Percentiles rank a stretch among this genome's conserved stretches.
These are phyloP conservation scores for Phytophthora macrochlamydospora DNA, from an alignment of 352 stramenopile genomes.

Conservation along the genomic window DNA sequence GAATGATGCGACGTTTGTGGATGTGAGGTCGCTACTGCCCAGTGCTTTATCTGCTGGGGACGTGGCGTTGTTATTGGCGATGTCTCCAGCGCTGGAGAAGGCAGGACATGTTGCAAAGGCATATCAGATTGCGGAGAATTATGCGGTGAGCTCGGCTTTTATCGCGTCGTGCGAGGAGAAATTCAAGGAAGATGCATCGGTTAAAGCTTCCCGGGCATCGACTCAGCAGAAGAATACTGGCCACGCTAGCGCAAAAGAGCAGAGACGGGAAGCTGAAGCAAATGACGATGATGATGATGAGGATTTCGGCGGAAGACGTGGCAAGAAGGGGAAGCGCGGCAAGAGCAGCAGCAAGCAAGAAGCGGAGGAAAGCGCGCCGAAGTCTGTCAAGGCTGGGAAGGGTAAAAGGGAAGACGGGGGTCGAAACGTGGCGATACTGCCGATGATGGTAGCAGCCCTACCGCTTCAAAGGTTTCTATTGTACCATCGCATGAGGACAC, in stretches of 20 bases:
- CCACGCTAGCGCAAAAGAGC: constrained; percentile 5
- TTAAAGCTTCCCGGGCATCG: constrained; percentile 46
- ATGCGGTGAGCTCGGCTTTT: constrained; percentile 68
- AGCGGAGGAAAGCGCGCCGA: constrained; percentile 24
- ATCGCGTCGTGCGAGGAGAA: constrained; percentile 48
- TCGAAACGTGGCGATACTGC: constrained; percentile 39
- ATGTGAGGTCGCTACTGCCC: constrained; percentile 65
- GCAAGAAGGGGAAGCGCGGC: constrained; percentile 54
- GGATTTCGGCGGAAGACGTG: constrained; percentile 37
- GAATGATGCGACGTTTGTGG: constrained; percentile 71
- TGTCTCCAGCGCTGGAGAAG: constrained; percentile 44
- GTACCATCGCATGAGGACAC: constrained; percentile 50
- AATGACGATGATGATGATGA: constrained; percentile 48
- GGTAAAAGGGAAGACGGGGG: constrained; percentile 49
- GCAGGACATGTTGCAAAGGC: constrained; percentile 32
- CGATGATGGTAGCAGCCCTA: constrained; percentile 8
- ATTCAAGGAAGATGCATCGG: constrained; percentile 54
- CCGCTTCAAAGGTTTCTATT: constrained; percentile 40
- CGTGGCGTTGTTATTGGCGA: constrained; percentile 52
- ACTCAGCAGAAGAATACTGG: constrained; percentile 33
- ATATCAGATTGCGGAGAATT: constrained; percentile 59
- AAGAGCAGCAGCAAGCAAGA: constrained; percentile 41
- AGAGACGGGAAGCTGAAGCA: constrained; percentile 34
- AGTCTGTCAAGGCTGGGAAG: constrained; percentile 41
- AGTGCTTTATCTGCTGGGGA: constrained; percentile 55